Base-by-base conservation (phyloP, 192 early-diverging fungal genomes). In the Entomortierella chlamydospora region DNA sequence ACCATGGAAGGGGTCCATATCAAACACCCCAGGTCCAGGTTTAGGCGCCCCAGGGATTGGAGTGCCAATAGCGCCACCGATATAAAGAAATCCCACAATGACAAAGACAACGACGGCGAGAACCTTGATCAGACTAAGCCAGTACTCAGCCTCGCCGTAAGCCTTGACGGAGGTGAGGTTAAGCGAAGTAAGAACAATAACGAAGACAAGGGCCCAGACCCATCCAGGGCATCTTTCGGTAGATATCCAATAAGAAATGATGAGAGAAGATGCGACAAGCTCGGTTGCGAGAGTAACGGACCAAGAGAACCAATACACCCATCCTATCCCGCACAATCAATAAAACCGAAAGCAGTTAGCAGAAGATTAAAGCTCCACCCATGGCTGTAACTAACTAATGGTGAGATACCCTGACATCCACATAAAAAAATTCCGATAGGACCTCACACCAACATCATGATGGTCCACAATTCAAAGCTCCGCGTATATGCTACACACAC, bases 81-180 rank as follows among this genome's bases (percentile, higher is more conserved):
- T 86, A 34, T 91, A 89, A 30, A 92, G 76, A 39, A 94, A 87
- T 29, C 87, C 89, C 54, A 95, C 85, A 64, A 95, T 81, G 68
- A 95, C 84, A 63, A 96, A 96, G 34, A 95, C 77, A 30, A 93
- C 51, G 54, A 95, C 90, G 7, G 92, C 85, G 10, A 92, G 70
- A n/a, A 96, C 89, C 68, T 96, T 96, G 84, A 92, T 90, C 31
- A 89, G 45, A 6, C 87, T 85, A 51, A 96, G 85, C 89, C 89
- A 89, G 74, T 93, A 96, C 81, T 96, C 95, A 10, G 88, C 77
- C 73, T 96, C 95, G 31, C 95, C 95, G 84, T 93, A 96, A 10
- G 91, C 90, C 43, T 84, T 86, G 64, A 91, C 90, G 20, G 88
- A 84, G n/a, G 90, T 72, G n/a, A 88, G 81, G 70, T 96, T 94